Evolutionary conservation across 345 rosid genomes (phyloP).

Genomic region (Turritis glabra): DNA sequence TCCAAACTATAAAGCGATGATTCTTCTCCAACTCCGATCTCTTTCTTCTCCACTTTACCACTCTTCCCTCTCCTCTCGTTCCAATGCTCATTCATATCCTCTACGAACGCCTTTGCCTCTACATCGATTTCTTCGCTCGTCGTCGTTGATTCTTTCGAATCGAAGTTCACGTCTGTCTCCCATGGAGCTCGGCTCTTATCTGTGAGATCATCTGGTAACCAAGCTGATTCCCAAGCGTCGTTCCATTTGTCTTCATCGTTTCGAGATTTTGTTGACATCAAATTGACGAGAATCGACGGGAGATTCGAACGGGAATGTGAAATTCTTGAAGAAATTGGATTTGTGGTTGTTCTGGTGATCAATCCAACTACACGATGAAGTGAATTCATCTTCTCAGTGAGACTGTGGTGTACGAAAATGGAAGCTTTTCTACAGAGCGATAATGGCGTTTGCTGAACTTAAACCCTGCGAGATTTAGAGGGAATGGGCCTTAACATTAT

Average conservation of each 20-base stretch:
- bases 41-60: slow-evolving; percentile 34
- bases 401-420: slow-evolving; percentile 4
- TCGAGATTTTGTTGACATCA: slow-evolving; percentile 42
- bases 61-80: slow-evolving; percentile 57
- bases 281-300: slow-evolving; percentile 10
- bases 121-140: slow-evolving; percentile 53
- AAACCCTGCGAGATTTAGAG: neutral
- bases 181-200: slow-evolving; percentile 67
- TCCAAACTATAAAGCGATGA: slow-evolving; percentile 70
- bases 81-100: slow-evolving; percentile 94
- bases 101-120: slow-evolving; percentile 86
- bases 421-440: slow-evolving; percentile 16
- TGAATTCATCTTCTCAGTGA: slow-evolving; percentile 39
- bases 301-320: slow-evolving; percentile 22
- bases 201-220: slow-evolving; percentile 76
- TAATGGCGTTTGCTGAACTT: neutral
- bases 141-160: slow-evolving; percentile 30
- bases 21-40: neutral
- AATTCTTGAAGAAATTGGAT: slow-evolving; percentile 3
- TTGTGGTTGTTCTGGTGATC: slow-evolving; percentile 17
- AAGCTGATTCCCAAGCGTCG: slow-evolving; percentile 91
- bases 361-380: slow-evolving; percentile 35
- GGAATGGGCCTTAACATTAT: neutral
- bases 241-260: slow-evolving; percentile 80
- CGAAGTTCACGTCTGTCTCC: slow-evolving; percentile 77